Conservation (phyloP, 2,329 filamentous ascomycete genomes). For the Beauveria pseudobassiana region DNA sequence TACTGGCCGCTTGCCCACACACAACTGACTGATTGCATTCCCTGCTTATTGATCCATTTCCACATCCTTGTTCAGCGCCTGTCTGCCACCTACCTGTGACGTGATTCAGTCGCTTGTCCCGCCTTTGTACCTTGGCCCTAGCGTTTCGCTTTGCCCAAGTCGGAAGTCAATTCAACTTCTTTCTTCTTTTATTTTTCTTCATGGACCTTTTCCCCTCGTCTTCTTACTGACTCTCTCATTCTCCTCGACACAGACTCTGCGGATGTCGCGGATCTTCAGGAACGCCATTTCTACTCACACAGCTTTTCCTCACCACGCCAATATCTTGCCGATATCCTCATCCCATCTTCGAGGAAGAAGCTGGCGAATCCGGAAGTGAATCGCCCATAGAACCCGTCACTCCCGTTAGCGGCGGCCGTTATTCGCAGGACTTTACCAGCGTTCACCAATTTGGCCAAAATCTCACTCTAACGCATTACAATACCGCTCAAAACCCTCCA, state of each 20-base stretch:
- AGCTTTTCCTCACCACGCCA: constrained; percentile 37
- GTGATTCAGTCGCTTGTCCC: constrained; percentile 6
- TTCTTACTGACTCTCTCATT: constrained; percentile 15
- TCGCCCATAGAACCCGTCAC: constrained; percentile 53
- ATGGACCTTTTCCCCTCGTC: background rate
- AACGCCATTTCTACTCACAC: constrained; percentile 6
- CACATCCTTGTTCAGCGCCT: background rate
- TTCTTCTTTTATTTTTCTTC: background rate
- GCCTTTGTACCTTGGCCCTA: constrained; percentile 10
- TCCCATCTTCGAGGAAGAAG: constrained; percentile 45
- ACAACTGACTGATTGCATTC: background rate
- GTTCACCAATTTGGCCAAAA: constrained; percentile 32
- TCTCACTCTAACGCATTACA: constrained; percentile 6
- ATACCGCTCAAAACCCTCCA: constrained; percentile 6
- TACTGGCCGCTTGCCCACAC: background rate
- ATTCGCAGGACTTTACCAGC: constrained; percentile 47
- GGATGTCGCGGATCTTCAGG: background rate
- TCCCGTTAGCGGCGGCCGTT: constrained; percentile 47
- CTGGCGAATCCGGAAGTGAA: constrained; percentile 54
- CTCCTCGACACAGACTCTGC: constrained; percentile 11
- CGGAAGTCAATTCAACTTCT: background rate
- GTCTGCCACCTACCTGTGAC: constrained; percentile 14
- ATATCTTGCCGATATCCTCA: constrained; percentile 41
- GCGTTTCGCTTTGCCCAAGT: background rate
- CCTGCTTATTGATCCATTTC: constrained; percentile 10